These are phyloP conservation scores for Saitoella complicata DNA, from an alignment of 805 yeast genomes.

Conservation along the genomic window DNA sequence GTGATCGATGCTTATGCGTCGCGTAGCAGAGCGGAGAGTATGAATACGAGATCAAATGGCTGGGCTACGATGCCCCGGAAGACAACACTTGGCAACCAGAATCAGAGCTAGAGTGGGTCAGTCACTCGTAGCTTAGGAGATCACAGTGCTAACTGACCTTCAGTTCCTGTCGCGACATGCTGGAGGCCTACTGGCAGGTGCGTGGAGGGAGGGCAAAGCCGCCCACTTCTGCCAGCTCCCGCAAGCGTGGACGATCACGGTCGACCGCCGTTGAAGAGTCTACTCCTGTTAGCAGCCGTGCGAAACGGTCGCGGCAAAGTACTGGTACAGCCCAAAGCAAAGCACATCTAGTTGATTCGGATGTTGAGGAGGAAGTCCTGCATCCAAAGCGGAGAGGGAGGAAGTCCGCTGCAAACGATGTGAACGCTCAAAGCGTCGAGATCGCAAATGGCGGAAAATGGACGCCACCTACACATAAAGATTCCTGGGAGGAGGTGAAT, in stretches of 20 bases:
- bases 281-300: no score
- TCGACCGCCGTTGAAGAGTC: no score
- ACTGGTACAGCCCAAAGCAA: no score
- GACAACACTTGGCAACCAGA: slow-evolving; percentile 1
- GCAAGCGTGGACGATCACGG: no score
- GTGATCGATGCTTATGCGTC: neutral
- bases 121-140: no score
- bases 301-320: no score
- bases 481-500: slow-evolving; percentile 1
- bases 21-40: neutral
- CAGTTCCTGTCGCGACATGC: neutral
- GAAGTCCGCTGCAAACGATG: no score
- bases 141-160: neutral
- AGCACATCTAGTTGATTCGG: no score
- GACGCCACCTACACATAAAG: neutral
- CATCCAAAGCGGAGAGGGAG: no score
- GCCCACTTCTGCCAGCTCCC: neutral
- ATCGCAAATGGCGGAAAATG: no score
- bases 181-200: neutral
- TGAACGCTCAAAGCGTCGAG: no score
- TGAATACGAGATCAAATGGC: slow-evolving; percentile 1
- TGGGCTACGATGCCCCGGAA: slow-evolving; percentile 1
- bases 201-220: slow-evolving; percentile 1
- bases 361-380: no score
- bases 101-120: neutral